Evolutionary conservation across 2,329 filamentous ascomycete genomes (phyloP), one percentile per base, ranked within the genome.

Genomic region (Byssothecium circinans): DNA sequence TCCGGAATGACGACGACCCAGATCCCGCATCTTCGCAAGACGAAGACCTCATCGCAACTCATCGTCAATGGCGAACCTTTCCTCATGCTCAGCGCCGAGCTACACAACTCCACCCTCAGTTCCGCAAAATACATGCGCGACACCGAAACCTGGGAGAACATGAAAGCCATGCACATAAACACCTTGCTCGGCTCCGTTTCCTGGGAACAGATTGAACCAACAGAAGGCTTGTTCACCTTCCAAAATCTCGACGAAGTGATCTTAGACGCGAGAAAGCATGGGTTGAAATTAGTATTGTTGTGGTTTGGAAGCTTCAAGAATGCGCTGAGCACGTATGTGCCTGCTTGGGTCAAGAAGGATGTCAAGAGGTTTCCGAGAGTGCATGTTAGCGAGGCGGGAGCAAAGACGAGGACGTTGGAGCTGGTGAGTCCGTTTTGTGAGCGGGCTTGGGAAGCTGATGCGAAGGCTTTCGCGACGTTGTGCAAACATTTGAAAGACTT

Each of bases 231-330:
- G 1, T 78, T 78, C 47, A 64, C 73, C 43, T 77, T 78, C 40
- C 42, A 53, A 2, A 69, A 75, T 42, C 56, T 78, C 8, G 74
- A 78, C 33, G 56, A 67, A 33, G 55, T 74, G 22, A 68, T 78
- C 25, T 14, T 58, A 1, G 71, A 58, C 36, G 74, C 74, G 6
- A 58, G 72, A 14, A 49, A 60, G 33, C 64, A 75, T 52, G 67
- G 55, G 3, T 51, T 77, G 20, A 67, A 68, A 29, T 56, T 78
- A 11, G 62, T 77, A 0, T 51, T 78, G 23, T 56, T 78, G 8
- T 78, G 75, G 75, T 77, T 78, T 55, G 75, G 75, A 6, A 71
- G 69, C 14, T 78, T 74, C 62, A 78, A 78, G 55, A 78, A 78
- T 57, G 75, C 45, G 10, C 45, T 47, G 8, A 43, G 38, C 7